These are phyloP conservation scores for Diplocarpon mali DNA, from an alignment of 2,329 filamentous ascomycete genomes.

Conservation along the genomic window DNA sequence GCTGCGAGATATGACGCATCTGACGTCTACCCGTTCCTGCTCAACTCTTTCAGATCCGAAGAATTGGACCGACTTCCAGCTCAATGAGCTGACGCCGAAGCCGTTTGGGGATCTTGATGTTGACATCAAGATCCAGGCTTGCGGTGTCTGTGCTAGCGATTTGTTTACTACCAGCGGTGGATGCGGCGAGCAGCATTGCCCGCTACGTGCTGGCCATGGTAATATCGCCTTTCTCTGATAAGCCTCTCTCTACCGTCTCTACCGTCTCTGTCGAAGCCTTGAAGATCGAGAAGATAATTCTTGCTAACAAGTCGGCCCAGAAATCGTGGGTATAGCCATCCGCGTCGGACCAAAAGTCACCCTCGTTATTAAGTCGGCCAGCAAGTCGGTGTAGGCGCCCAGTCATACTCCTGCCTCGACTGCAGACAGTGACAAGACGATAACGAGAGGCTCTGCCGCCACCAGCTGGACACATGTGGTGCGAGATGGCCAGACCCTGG, in stretches of 20 bases:
- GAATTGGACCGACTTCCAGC: slow-evolving; percentile 26
- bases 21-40: slow-evolving; percentile 36
- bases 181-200: slow-evolving; percentile 39
- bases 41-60: slow-evolving; percentile 37
- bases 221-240: neutral
- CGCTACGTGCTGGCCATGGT: slow-evolving; percentile 41
- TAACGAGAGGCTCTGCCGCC: slow-evolving; percentile 44
- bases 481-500: slow-evolving; percentile 43
- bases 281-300: neutral
- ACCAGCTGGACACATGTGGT: slow-evolving; percentile 40
- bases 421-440: slow-evolving; percentile 43
- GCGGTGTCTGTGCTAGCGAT: slow-evolving; percentile 65
- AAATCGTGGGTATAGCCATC: slow-evolving; percentile 59
- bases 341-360: slow-evolving; percentile 56
- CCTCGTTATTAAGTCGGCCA: slow-evolving; percentile 39
- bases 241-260: neutral
- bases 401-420: slow-evolving; percentile 41
- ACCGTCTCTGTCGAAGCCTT: no score
- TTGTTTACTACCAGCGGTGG: slow-evolving; percentile 57
- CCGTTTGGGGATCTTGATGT: slow-evolving; percentile 80
- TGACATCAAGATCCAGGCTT: slow-evolving; percentile 76
- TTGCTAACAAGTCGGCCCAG: slow-evolving; percentile 23
- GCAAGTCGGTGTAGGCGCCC: slow-evolving; percentile 43
- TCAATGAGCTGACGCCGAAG: slow-evolving; percentile 62
- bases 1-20: neutral